A percentile compares a stretch with the other conserved stretches of the same genome.
phyloP scores from a whole-genome alignment of 2,329 filamentous ascomycete species.

The Fusarium nanum region DNA sequence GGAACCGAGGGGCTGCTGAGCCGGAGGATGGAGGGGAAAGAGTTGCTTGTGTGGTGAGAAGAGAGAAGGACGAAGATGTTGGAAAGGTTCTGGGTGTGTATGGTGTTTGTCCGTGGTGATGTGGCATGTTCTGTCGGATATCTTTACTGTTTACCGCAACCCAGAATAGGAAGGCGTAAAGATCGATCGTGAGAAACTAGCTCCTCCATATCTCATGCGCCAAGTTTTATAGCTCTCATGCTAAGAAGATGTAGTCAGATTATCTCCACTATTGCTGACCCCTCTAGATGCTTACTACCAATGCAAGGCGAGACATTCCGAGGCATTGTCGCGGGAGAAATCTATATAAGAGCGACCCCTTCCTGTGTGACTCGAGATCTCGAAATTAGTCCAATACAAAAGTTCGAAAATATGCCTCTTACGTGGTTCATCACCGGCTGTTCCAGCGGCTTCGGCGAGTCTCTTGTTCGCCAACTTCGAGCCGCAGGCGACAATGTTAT shows the following conservation, averaged over 20 bases:
- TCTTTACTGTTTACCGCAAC: not conserved
- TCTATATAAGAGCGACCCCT: rapidly evolving
- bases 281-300: not conserved
- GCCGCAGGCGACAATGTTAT: slow-evolving; percentile 55
- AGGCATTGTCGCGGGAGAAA: not conserved
- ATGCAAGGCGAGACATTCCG: not conserved
- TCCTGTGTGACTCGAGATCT: too few relatives aligned
- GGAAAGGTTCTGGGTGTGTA: not conserved
- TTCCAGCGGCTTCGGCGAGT: slow-evolving; percentile 57
- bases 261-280: not conserved
- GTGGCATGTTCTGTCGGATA: rapidly evolving
- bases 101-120: slow-evolving; percentile 8
- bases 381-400: rapidly evolving
- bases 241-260: not conserved
- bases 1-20: slow-evolving; percentile 1
- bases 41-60: slow-evolving; percentile 1
- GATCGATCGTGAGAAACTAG: not conserved
- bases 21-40: not conserved
- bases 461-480: slow-evolving; percentile 53
- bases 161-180: not conserved
- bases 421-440: slow-evolving; percentile 58
- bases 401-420: not conserved
- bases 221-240: not conserved
- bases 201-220: not conserved
- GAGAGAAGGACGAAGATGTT: not conserved